A percentile compares a stretch with the other conserved stretches of the same genome.
These are phyloP conservation scores for Carpinus fangiana DNA, from an alignment of 306 rosid genomes.

Conservation along the genomic window DNA sequence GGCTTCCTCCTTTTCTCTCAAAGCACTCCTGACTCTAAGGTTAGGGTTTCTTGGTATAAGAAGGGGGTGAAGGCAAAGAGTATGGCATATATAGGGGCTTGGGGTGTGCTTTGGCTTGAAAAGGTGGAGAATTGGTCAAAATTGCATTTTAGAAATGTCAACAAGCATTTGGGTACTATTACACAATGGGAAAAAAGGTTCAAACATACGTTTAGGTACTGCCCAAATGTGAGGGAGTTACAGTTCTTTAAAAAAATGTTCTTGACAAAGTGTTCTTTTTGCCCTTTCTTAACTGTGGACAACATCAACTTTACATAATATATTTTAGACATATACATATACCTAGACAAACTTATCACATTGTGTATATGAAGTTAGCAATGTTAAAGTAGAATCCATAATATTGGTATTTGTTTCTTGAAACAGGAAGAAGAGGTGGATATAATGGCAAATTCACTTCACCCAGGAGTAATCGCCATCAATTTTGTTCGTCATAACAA, in stretches of 20 bases:
- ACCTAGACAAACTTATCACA: background rate
- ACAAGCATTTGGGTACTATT: too few relatives aligned
- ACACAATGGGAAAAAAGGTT: too few relatives aligned
- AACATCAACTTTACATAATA: background rate
- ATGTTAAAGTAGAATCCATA: constrained; percentile 9
- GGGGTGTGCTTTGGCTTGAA: too few relatives aligned
- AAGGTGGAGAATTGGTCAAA: too few relatives aligned
- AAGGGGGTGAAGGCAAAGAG: too few relatives aligned
- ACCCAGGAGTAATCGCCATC: constrained; percentile 72
- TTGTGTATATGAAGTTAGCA: background rate
- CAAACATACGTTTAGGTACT: too few relatives aligned
- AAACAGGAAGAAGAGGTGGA: constrained; percentile 65
- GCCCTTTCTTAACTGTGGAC: background rate
- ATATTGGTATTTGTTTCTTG: constrained; percentile 33
- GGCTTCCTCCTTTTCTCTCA: too few relatives aligned
- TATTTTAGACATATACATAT: background rate
- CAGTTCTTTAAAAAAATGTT: background rate
- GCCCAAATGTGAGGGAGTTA: too few relatives aligned
- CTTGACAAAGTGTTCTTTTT: background rate
- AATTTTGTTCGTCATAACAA: constrained; percentile 58
- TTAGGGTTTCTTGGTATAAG: too few relatives aligned
- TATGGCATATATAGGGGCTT: too few relatives aligned
- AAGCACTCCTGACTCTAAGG: too few relatives aligned
- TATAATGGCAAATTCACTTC: constrained; percentile 84
- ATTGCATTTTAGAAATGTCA: too few relatives aligned